These are phyloP conservation scores for Sicyos edulis DNA, from an alignment of 306 rosid species.

Conservation along the genomic window DNA sequence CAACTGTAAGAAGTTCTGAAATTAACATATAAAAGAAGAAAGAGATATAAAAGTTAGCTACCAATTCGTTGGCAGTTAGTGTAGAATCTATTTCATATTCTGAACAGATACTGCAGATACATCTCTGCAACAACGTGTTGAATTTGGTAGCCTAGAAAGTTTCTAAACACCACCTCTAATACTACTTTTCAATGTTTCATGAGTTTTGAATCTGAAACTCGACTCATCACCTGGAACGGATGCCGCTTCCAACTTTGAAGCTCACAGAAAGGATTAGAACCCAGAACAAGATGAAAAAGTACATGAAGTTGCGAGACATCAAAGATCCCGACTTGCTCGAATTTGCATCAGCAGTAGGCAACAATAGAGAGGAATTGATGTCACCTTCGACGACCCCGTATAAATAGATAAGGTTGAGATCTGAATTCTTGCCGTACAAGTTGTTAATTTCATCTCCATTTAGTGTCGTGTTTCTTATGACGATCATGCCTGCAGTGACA, in stretches of 20 bases:
- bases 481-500: conserved; percentile 76
- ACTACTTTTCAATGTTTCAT: background rate
- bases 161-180: conserved; percentile 21
- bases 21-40: background rate
- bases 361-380: conserved; percentile 27
- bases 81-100: background rate
- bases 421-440: conserved; percentile 51
- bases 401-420: conserved; percentile 38
- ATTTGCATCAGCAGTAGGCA: conserved; percentile 35
- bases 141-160: conserved; percentile 29
- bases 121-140: conserved; percentile 22
- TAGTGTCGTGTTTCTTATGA: conserved; percentile 44
- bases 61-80: conserved; percentile 15
- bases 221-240: conserved; percentile 36
- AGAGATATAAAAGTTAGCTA: conserved; percentile 6
- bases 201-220: background rate
- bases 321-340: conserved; percentile 50
- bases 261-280: conserved; percentile 58
- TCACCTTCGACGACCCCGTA: conserved; percentile 33
- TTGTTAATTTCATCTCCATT: conserved; percentile 48
- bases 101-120: conserved; percentile 1
- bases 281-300: conserved; percentile 55
- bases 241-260: conserved; percentile 58
- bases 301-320: conserved; percentile 52
- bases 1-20: background rate